Percentiles rank a stretch among this genome's conserved stretches.
phyloP scores from a whole-genome alignment of 2,329 filamentous ascomycete genomes.

The Pseudofabraea citricarpa region DNA sequence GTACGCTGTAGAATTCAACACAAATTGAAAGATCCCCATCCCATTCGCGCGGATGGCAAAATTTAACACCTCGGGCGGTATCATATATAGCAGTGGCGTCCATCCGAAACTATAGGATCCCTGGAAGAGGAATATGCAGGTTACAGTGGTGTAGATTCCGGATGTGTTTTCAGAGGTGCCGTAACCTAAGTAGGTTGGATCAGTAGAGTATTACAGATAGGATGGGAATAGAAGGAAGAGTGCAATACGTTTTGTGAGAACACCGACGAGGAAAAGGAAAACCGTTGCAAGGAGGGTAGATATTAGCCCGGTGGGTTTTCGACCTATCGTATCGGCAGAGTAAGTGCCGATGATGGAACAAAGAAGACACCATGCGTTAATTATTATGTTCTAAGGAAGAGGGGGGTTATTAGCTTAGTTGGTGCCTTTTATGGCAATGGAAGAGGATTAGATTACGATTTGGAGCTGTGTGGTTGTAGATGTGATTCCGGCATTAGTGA shows the following conservation, averaged over 20 bases:
- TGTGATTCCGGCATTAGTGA: conserved; percentile 39
- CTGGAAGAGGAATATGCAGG: conserved; percentile 47
- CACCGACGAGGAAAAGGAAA: conserved; percentile 47
- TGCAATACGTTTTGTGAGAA: conserved; percentile 47
- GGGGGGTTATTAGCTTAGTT: neutral
- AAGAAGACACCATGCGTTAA: conserved; percentile 45
- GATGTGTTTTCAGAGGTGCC: neutral
- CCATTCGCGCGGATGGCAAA: conserved; percentile 43
- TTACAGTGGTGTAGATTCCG: conserved; percentile 28
- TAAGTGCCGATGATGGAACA: conserved; percentile 38
- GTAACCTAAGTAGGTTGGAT: conserved; percentile 16
- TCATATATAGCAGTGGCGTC: conserved; percentile 43
- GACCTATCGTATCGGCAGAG: conserved; percentile 36
- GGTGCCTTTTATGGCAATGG: neutral
- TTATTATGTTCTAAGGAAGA: conserved; percentile 37
- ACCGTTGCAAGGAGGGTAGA: conserved; percentile 33
- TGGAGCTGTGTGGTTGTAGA: conserved; percentile 36
- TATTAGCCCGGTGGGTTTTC: conserved; percentile 37
- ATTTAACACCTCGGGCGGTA: conserved; percentile 41
- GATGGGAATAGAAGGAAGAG: too few species aligned
- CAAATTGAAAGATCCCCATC: conserved; percentile 31
- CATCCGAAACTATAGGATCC: conserved; percentile 45
- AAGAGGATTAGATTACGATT: conserved; percentile 19
- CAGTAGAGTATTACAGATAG: too few species aligned
- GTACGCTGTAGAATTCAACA: neutral